Evolutionary conservation across 306 rosid species (phyloP).

Genomic region (Carpinus fangiana): DNA sequence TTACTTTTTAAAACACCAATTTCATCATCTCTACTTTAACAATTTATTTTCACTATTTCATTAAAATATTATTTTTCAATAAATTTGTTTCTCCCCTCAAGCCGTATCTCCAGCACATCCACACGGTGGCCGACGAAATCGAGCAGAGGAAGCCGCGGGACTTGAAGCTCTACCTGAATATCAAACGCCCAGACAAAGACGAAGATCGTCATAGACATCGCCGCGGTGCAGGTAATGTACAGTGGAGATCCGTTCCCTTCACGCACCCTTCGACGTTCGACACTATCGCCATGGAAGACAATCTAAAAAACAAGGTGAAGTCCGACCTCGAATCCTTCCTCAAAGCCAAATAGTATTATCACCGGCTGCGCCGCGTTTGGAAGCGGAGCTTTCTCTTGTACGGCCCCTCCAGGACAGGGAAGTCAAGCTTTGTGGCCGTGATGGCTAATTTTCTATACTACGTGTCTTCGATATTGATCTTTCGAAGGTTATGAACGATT

Average conservation of each 20-base stretch:
- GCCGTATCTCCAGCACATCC: conserved; percentile 79
- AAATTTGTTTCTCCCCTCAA: too few relatives aligned
- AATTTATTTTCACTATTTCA: too few relatives aligned
- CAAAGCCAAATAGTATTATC: conserved; percentile 60
- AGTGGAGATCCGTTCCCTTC: conserved; percentile 74
- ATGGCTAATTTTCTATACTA: conserved; percentile 82
- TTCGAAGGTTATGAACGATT: conserved; percentile 49
- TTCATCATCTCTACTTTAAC: too few relatives aligned
- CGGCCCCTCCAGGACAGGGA: conserved; percentile 94
- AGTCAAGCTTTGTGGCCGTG: conserved; percentile 93
- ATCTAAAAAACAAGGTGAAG: conserved; percentile 69
- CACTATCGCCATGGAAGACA: conserved; percentile 76
- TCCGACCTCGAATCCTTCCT: conserved; percentile 83
- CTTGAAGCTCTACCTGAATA: conserved; percentile 55
- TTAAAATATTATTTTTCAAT: too few relatives aligned
- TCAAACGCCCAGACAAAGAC: neutral
- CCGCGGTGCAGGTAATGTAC: neutral
- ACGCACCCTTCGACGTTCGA: conserved; percentile 84
- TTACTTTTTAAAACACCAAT: too few relatives aligned
- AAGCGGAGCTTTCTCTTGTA: conserved; percentile 78
- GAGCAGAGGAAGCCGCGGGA: conserved; percentile 46
- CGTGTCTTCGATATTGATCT: conserved; percentile 79
- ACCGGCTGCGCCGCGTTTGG: conserved; percentile 82
- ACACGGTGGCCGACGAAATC: conserved; percentile 60
- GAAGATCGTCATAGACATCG: neutral